phyloP scores from a whole-genome alignment of 805 yeast species.

The Wickerhamomyces xylosicus region DNA sequence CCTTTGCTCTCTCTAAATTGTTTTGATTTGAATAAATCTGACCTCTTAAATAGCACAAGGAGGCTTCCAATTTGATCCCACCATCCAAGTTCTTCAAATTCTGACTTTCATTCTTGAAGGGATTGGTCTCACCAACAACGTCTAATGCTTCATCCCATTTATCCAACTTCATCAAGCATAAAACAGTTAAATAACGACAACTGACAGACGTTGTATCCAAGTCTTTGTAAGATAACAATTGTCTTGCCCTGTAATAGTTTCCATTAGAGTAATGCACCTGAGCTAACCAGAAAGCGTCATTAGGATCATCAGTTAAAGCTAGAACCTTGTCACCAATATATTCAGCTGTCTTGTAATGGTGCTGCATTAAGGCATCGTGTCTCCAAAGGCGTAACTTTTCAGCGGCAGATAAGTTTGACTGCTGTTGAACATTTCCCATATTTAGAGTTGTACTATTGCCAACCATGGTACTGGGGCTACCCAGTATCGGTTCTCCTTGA shows the following conservation, averaged over 20 bases:
- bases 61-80: conserved; percentile 79
- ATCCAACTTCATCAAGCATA: conserved; percentile 61
- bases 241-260: conserved; percentile 69
- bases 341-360: conserved; percentile 82
- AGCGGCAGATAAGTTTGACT: conserved; percentile 44
- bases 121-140: conserved; percentile 72
- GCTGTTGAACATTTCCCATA: neutral
- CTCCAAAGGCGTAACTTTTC: conserved; percentile 87
- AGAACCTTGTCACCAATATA: conserved; percentile 87
- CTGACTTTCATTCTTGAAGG: conserved; percentile 36
- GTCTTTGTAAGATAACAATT: conserved; percentile 48
- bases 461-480: neutral
- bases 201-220: conserved; percentile 48
- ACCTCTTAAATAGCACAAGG: conserved; percentile 81
- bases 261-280: conserved; percentile 77
- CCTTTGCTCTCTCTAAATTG: conserved; percentile 78
- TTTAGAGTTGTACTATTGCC: too few relatives aligned
- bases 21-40: conserved; percentile 73
- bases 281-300: conserved; percentile 94
- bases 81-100: conserved; percentile 53
- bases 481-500: neutral
- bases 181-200: conserved; percentile 74
- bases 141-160: conserved; percentile 86
- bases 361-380: conserved; percentile 87
- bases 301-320: conserved; percentile 75